Evolutionary conservation across 2,329 filamentous ascomycete genomes (phyloP).

Genomic region (Claviceps capensis): DNA sequence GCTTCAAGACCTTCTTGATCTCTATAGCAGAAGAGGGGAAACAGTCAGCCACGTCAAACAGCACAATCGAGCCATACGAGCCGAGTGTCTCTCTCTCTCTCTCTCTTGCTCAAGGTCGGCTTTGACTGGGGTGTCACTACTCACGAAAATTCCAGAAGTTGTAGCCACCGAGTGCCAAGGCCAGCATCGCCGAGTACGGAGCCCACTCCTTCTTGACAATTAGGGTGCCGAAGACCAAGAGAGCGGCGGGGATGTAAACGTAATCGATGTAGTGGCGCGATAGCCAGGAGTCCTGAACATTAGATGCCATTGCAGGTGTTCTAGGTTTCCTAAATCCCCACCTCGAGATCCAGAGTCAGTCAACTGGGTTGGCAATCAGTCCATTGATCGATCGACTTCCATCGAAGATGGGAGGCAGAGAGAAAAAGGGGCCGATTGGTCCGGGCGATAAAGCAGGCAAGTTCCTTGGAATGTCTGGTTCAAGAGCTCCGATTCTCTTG

Average conservation of each 20-base stretch:
- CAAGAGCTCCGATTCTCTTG: background rate
- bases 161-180: conserved; percentile 50
- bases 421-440: background rate
- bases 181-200: conserved; percentile 54
- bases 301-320: conserved; percentile 13
- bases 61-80: background rate
- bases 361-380: background rate
- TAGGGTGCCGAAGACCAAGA: conserved; percentile 61
- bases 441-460: background rate
- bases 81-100: background rate
- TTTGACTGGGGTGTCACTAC: conserved; percentile 20
- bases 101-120: background rate
- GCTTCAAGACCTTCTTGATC: conserved; percentile 72
- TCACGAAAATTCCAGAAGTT: conserved; percentile 61
- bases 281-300: conserved; percentile 18
- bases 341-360: background rate
- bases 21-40: conserved; percentile 30
- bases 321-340: background rate
- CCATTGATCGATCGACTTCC: background rate
- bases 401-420: background rate
- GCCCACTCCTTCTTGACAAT: conserved; percentile 71
- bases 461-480: background rate
- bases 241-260: conserved; percentile 69
- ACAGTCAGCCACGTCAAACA: conserved; percentile 6
- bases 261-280: conserved; percentile 59